Percentiles rank a stretch among this genome's conserved stretches.
These are phyloP conservation scores for Paramyrothecium roridum DNA, from an alignment of 2,329 filamentous ascomycete genomes.

Conservation along the genomic window DNA sequence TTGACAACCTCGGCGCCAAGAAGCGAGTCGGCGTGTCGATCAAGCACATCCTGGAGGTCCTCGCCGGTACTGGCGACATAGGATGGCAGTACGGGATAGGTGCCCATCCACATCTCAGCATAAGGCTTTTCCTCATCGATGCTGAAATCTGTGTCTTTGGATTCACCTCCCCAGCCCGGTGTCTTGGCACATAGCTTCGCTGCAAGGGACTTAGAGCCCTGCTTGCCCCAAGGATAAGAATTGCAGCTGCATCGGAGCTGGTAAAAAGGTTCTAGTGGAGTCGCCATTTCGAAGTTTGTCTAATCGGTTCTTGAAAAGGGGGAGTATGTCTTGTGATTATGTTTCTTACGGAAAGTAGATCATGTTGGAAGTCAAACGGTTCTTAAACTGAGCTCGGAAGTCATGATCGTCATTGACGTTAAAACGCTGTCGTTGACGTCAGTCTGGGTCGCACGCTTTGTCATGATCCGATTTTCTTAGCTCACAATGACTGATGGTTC, in stretches of 20 bases:
- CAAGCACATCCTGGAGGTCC: conserved; percentile 61
- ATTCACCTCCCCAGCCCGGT: conserved; percentile 37
- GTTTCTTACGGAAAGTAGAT: background rate
- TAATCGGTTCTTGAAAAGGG: too few species aligned
- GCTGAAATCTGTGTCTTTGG: conserved; percentile 42
- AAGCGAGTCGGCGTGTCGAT: conserved; percentile 57
- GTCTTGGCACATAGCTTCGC: conserved; percentile 64
- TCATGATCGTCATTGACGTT: background rate
- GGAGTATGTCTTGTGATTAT: too few species aligned
- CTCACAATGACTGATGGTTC: background rate
- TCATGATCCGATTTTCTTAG: background rate
- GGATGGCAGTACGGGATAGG: conserved; percentile 68
- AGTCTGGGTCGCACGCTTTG: background rate
- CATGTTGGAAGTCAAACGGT: background rate
- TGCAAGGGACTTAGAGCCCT: conserved; percentile 62
- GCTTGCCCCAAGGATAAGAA: conserved; percentile 70
- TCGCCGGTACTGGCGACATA: conserved; percentile 61
- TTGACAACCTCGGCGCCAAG: conserved; percentile 60
- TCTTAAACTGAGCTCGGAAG: background rate
- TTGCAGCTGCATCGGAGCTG: conserved; percentile 47
- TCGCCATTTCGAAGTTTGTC: conserved; percentile 7
- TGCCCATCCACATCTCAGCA: conserved; percentile 72
- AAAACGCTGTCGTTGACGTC: background rate
- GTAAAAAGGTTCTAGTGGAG: conserved; percentile 29
- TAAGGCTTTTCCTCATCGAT: conserved; percentile 64